Evolutionary conservation across 164 flowering plant species (phyloP).

Genomic region (Annona squamosa): DNA sequence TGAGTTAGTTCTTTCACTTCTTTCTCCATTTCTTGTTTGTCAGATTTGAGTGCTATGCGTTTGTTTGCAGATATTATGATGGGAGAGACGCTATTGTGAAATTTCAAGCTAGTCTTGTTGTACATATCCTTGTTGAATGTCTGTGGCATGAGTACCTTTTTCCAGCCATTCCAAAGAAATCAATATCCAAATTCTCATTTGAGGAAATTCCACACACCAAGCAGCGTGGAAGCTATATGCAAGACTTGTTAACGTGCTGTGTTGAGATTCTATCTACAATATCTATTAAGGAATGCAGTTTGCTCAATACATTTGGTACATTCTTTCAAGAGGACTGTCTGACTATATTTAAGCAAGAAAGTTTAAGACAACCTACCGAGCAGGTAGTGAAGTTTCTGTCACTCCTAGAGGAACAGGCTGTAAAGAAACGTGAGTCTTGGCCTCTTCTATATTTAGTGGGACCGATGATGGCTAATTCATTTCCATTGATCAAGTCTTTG

Average conservation of each 20-base stretch:
- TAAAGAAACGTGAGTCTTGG: constrained; percentile 67
- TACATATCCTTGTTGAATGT: constrained; percentile 51
- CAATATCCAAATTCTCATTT: constrained; percentile 16
- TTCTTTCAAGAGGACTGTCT: constrained; percentile 49
- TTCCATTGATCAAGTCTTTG: constrained; percentile 49
- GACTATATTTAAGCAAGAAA: constrained; percentile 38
- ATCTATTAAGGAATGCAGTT: constrained; percentile 26
- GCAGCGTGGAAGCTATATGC: constrained; percentile 31
- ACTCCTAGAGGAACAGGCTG: constrained; percentile 44
- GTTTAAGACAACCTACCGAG: constrained; percentile 18
- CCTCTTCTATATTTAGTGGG: constrained; percentile 60
- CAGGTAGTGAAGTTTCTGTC: constrained; percentile 41
- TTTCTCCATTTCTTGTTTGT: neutral
- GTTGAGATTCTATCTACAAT: constrained; percentile 54
- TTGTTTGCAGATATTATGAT: constrained; percentile 46
- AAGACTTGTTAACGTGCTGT: constrained; percentile 66
- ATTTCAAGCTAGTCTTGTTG: constrained; percentile 42
- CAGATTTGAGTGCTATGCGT: constrained; percentile 1
- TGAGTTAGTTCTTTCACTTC: neutral
- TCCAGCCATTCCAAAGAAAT: constrained; percentile 18
- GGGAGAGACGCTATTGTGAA: constrained; percentile 33
- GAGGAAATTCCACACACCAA: constrained; percentile 25
- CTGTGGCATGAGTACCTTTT: constrained; percentile 65
- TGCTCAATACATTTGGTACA: constrained; percentile 43
- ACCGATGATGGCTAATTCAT: constrained; percentile 53